phyloP scores from a whole-genome alignment of 2,329 filamentous ascomycete species.

The Ploettnerulaceae sp. region DNA sequence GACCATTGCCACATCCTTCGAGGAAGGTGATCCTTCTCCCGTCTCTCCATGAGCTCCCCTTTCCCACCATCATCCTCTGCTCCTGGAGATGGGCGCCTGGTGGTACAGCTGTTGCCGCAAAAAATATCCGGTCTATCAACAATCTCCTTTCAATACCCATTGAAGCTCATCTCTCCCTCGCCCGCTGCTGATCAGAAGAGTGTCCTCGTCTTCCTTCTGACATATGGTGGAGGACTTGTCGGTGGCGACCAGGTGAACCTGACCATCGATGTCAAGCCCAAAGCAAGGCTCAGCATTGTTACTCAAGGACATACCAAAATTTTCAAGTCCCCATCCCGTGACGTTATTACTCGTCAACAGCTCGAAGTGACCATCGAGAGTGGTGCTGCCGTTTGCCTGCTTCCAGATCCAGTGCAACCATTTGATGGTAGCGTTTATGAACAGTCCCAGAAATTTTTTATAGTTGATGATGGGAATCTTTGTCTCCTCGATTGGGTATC shows the following conservation, averaged over 20 bases:
- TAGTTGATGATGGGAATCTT: slow-evolving; percentile 54
- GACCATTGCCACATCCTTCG: not conserved
- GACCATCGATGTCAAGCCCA: slow-evolving; percentile 55
- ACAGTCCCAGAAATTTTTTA: slow-evolving; percentile 74
- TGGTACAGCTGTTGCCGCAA: slow-evolving; percentile 67
- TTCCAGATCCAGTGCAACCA: slow-evolving; percentile 91
- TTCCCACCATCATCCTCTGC: slow-evolving; percentile 62
- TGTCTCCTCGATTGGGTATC: slow-evolving; percentile 94
- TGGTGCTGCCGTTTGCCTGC: slow-evolving; percentile 54
- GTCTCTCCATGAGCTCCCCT: slow-evolving; percentile 27
- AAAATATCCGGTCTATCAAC: slow-evolving; percentile 65
- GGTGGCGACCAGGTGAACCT: slow-evolving; percentile 80
- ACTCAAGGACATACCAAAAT: slow-evolving; percentile 89
- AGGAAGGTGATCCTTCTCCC: not conserved
- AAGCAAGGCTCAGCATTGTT: slow-evolving; percentile 62
- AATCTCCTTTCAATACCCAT: slow-evolving; percentile 85
- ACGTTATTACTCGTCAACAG: slow-evolving; percentile 53
- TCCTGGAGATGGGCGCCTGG: slow-evolving; percentile 73
- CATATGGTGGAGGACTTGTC: slow-evolving; percentile 90
- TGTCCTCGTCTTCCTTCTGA: slow-evolving; percentile 81
- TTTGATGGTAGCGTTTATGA: slow-evolving; percentile 80
- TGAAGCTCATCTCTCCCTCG: slow-evolving; percentile 85
- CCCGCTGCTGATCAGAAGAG: slow-evolving; percentile 60
- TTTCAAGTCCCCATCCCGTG: slow-evolving; percentile 67
- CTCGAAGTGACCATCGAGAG: slow-evolving; percentile 48